These are phyloP conservation scores for Coniferiporia sulphurascens DNA, from an alignment of 1,284 basidiomycete genomes.

Conservation along the genomic window DNA sequence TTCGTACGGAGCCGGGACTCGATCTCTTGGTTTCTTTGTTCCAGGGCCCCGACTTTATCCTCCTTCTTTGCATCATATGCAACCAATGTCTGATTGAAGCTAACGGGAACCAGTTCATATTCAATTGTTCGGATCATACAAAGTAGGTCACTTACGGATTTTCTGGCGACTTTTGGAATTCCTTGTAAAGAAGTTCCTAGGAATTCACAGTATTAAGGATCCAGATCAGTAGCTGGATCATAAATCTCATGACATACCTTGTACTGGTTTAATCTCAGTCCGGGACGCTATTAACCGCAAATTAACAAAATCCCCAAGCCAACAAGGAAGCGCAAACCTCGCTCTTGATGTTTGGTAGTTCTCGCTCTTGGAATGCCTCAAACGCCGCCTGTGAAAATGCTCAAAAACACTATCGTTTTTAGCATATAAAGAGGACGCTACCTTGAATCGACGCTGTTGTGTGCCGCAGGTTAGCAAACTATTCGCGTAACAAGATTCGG, in stretches of 20 bases:
- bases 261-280: constrained; percentile 81
- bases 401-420: not conserved
- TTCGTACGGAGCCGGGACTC: constrained; percentile 39
- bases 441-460: constrained; percentile 78
- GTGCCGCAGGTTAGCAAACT: constrained; percentile 16
- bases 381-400: constrained; percentile 64
- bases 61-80: constrained; percentile 82
- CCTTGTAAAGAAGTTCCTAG: constrained; percentile 71
- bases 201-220: not conserved
- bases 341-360: constrained; percentile 72
- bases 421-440: constrained; percentile 22
- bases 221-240: constrained; percentile 16
- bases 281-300: constrained; percentile 56
- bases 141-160: constrained; percentile 61
- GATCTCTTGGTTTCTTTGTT: constrained; percentile 48
- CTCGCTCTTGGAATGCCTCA: constrained; percentile 87
- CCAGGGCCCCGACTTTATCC: constrained; percentile 69
- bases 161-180: constrained; percentile 86
- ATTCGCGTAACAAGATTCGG: constrained; percentile 5
- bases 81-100: constrained; percentile 78
- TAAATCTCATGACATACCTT: constrained; percentile 41
- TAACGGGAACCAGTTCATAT: constrained; percentile 28
- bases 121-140: not conserved
- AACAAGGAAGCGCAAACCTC: constrained; percentile 47
- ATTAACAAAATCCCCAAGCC: constrained; percentile 10